Percentiles rank a stretch among this genome's conserved stretches.
phyloP scores from a whole-genome alignment of 441 rosid genomes.

The Eutrema salsugineum region DNA sequence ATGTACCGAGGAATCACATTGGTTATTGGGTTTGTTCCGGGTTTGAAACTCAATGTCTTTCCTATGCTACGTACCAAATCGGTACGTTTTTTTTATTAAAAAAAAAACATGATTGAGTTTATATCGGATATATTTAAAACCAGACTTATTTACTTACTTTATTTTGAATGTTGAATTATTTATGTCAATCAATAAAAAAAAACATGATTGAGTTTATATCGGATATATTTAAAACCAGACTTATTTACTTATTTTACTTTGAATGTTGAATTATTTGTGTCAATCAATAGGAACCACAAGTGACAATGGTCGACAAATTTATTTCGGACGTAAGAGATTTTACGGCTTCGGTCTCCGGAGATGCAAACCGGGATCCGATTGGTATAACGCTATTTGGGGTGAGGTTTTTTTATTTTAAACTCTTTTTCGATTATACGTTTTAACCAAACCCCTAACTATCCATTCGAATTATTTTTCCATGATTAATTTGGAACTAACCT shows the following conservation, averaged over 20 bases:
- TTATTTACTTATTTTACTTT: not conserved
- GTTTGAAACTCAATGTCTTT: conserved; percentile 40
- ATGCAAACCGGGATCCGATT: conserved; percentile 24
- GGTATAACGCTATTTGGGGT: conserved; percentile 54
- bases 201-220: not conserved
- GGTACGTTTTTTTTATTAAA: conserved; percentile 21
- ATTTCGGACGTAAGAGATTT: conserved; percentile 34
- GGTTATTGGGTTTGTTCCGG: conserved; percentile 55
- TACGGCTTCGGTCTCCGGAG: conserved; percentile 31
- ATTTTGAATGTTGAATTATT: too few relatives aligned
- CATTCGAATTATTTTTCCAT: not conserved
- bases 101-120: not conserved
- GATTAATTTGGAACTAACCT: not conserved
- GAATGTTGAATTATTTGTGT: too few relatives aligned
- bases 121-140: not conserved
- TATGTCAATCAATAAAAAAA: not conserved
- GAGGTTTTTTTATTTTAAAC: not conserved
- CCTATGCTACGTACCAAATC: conserved; percentile 31
- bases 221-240: too few relatives aligned
- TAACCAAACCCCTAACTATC: not conserved
- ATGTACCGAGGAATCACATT: conserved; percentile 40
- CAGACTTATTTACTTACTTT: not conserved
- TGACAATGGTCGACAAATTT: conserved; percentile 34
- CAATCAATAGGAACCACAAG: conserved; percentile 21
- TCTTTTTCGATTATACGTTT: not conserved